A percentile compares a stretch with the other conserved stretches of the same genome.
Conservation (phyloP, 495 filamentous ascomycete species). For the Monascus purpureus region DNA sequence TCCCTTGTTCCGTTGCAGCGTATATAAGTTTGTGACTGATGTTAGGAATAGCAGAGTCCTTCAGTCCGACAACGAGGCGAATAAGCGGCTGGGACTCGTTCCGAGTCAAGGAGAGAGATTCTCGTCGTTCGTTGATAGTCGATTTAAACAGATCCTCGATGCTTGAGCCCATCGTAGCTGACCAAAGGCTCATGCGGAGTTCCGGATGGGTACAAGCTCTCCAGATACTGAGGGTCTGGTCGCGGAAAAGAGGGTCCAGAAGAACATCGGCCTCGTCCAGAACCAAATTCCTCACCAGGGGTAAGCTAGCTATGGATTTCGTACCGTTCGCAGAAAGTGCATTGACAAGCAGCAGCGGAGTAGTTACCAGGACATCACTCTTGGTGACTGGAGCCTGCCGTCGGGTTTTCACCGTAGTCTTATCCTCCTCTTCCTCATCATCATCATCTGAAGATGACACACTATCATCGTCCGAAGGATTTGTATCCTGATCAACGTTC, state of each 20-base stretch:
- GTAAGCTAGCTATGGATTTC: slow-evolving; percentile 33
- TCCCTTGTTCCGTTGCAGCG: slow-evolving; percentile 82
- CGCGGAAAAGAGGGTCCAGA: slow-evolving; percentile 76
- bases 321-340: slow-evolving; percentile 43
- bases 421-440: slow-evolving; percentile 25
- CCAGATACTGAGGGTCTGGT: slow-evolving; percentile 86
- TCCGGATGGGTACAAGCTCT: slow-evolving; percentile 49
- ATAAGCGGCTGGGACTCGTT: slow-evolving; percentile 38
- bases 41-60: slow-evolving; percentile 87
- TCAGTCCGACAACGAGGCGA: slow-evolving; percentile 82
- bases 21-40: slow-evolving; percentile 82
- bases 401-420: slow-evolving; percentile 15
- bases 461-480: slow-evolving; percentile 27
- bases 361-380: slow-evolving; percentile 82
- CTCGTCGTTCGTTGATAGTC: slow-evolving; percentile 39
- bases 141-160: slow-evolving; percentile 63
- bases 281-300: slow-evolving; percentile 55
- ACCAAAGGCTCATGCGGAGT: slow-evolving; percentile 73
- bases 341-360: slow-evolving; percentile 65
- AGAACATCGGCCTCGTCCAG: slow-evolving; percentile 94
- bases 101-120: background rate
- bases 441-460: slow-evolving; percentile 19
- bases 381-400: slow-evolving; percentile 36
- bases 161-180: slow-evolving; percentile 89
- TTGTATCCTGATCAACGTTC: slow-evolving; percentile 10